Evolutionary conservation across 257 asterid species (phyloP), one percentile per base, ranked within the genome.

Genomic region (Ocimum tenuiflorum): DNA sequence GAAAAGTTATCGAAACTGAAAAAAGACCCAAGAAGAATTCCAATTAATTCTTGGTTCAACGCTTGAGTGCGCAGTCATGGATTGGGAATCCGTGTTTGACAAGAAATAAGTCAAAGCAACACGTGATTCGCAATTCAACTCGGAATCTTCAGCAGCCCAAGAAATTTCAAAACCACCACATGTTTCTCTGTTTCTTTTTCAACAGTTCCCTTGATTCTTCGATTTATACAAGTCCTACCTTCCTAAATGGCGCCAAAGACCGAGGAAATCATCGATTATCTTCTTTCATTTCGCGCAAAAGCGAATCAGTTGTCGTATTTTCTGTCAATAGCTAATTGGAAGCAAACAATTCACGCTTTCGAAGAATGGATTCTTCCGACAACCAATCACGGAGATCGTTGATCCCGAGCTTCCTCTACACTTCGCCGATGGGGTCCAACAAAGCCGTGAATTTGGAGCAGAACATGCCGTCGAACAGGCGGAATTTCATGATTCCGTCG

Each of bases 371-470:
- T 19, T 69, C 65, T 19, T 29, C 79, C 0, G 77, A 77, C 22
- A 71, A 65, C 24, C 47, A 78, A 57, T 46, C 77, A 0, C 67
- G 78, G 38, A 54, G 56, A 59, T 78, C 83, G 3, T 38, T 82
- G 81, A 79, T 82, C 68, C 87, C 87, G 50, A 63, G 72, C 60
- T 82, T 76, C 60, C 72, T 82, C 2, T 77, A 79, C 80, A 41
- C 47, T 11, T 14, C 72, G 7, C 60, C 79, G 41, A 1, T 11
- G 31, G 10, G n/a, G 45, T 38, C 45, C 13, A 38, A 38, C n/a
- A 31, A 58, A 43, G 11, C 19, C 35, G 12, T 2, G 41, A 42
- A 49, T 29, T 27, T 23, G 14, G 81, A 65, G 60, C 73, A 14
- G 12, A 68, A 13, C 12, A 53, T 31, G 61, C 60, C 48, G 39